A percentile compares a stretch with the other conserved stretches of the same genome.
Conservation (phyloP, 225 moss, liverwort and hornwort genomes). For the Pleurozium schreberi region DNA sequence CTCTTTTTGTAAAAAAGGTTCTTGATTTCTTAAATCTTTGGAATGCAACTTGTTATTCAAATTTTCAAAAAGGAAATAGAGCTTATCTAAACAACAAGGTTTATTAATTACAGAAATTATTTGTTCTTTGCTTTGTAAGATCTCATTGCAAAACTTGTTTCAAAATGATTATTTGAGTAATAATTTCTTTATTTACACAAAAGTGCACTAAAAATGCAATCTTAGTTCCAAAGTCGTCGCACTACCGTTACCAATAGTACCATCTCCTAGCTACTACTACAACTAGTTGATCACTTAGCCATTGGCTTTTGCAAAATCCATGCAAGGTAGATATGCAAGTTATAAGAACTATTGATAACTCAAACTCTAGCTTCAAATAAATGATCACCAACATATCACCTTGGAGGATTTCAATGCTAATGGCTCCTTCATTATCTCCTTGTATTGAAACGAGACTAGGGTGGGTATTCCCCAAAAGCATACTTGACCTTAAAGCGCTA, state of each 20-base stretch:
- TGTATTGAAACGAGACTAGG: background rate
- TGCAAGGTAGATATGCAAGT: background rate
- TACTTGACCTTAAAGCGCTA: too few relatives aligned
- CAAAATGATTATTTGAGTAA: background rate
- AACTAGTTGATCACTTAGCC: background rate
- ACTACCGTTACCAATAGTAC: background rate
- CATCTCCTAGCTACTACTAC: background rate
- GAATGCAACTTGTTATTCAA: background rate
- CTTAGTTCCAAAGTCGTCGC: background rate
- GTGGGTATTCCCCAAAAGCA: too few relatives aligned
- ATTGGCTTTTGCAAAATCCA: background rate
- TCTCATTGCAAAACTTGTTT: background rate
- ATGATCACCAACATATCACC: background rate
- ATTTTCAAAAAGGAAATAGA: accelerated
- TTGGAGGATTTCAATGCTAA: background rate
- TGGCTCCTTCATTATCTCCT: background rate
- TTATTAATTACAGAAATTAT: background rate
- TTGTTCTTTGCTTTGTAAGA: background rate
- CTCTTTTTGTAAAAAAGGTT: too few relatives aligned
- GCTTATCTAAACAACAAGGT: background rate
- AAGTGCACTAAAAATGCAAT: background rate
- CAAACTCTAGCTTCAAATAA: background rate
- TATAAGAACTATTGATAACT: background rate
- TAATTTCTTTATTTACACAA: background rate
- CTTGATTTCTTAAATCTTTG: background rate